Conservation (phyloP, 305 asterid species). For the Fraxinus albicans region DNA sequence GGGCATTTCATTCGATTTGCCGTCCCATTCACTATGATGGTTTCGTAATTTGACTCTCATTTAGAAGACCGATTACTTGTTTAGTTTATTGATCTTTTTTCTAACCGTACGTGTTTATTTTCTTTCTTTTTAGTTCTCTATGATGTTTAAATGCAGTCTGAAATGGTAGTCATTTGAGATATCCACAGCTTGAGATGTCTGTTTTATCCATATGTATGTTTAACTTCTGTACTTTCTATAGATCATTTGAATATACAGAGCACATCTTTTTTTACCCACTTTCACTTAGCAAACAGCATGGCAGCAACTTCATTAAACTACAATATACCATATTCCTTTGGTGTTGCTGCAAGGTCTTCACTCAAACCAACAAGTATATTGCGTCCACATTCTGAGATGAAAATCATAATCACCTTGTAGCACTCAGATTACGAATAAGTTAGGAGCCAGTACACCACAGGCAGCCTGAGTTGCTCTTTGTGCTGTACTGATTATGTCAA, state of each 20-base stretch:
- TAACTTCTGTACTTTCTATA: background rate
- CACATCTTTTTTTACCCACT: background rate
- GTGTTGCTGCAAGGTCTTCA: constrained; percentile 69
- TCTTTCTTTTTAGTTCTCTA: background rate
- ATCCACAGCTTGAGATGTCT: constrained; percentile 56
- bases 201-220: constrained; percentile 58
- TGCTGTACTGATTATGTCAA: constrained; percentile 35
- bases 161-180: constrained; percentile 76
- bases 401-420: too few relatives aligned
- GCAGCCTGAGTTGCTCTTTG: constrained; percentile 43
- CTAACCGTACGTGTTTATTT: background rate
- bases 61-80: background rate
- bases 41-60: constrained; percentile 40
- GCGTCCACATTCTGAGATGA: too few relatives aligned
- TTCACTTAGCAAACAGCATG: constrained; percentile 40
- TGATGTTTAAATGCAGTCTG: constrained; percentile 27
- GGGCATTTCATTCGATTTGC: constrained; percentile 50
- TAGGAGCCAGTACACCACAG: constrained; percentile 68
- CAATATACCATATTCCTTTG: constrained; percentile 56
- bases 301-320: constrained; percentile 47
- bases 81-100: background rate
- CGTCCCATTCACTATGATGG: constrained; percentile 63
- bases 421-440: constrained; percentile 24
- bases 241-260: background rate
- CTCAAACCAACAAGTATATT: constrained; percentile 23